Base-by-base conservation (phyloP, 2,329 filamentous ascomycete genomes). In the Endothia cerciana region DNA sequence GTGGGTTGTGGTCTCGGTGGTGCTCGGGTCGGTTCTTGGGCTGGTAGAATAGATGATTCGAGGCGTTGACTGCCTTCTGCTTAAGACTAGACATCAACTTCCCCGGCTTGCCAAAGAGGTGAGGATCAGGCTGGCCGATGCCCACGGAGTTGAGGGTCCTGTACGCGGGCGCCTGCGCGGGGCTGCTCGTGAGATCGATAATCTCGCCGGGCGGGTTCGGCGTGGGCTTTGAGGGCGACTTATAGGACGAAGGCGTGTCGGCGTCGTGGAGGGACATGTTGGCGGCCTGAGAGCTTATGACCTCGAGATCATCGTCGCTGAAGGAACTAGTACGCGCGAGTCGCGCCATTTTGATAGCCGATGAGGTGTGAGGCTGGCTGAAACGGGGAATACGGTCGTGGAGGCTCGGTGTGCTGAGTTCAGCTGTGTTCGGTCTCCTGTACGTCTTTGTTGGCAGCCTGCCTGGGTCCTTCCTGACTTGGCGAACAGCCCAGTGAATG, bases 21-120 rank as follows among this genome's bases (percentile, higher is more conserved):
- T 85, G 84, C 72, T 88, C 86, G 1, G 85, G 85, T 2, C 85
- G 81, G 60, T 78, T 83, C 73, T 80, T 84, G 57, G 82, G 82
- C 69, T 83, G 81, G 62, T 85, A 81, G 73, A 87, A 87, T 65
- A 86, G 75, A 13, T 56, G 61, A 13, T 60, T 49, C 36, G 66
- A 63, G 56, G 66, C 64, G 60, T 78, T 76, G 71, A 81, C 79
- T 65, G 85, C 84, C 74, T 84, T 84, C 72, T 85, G 82, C 72
- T 86, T 84, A 73, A 83, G 81, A 72, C 80, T 81, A 51, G 82
- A 82, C 72, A 80, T 74, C 71, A 82, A 78, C 72, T 80, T 80
- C 59, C 74, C 74, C 49, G 79, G 75, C 63, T 81, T 79, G 2
- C 77, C 76, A 70, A 78, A 77, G 22, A 74, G 72, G 62, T 76